Evolutionary conservation across 108 stramenopile genomes (phyloP).

Genomic region (Schizochytrium sp.): DNA sequence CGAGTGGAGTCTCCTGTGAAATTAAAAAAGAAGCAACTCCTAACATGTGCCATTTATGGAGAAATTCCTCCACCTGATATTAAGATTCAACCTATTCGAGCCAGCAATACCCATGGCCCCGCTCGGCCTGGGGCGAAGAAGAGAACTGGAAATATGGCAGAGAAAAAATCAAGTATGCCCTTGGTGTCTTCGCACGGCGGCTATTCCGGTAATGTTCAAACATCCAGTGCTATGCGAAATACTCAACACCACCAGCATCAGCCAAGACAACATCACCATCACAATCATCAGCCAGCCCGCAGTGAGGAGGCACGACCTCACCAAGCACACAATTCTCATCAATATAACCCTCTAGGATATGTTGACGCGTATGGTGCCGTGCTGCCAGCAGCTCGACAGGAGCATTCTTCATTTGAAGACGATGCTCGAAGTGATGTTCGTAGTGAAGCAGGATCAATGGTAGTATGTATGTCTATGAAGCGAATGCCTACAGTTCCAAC

Average conservation of each 20-base stretch:
- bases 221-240: background rate
- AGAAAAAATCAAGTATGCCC: background rate
- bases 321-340: background rate
- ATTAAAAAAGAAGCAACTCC: slow-evolving; percentile 12
- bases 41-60: slow-evolving; percentile 9
- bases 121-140: background rate
- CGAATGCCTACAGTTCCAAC: background rate
- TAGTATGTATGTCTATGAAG: background rate
- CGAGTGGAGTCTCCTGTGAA: background rate
- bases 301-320: background rate
- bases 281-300: background rate
- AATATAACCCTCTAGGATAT: background rate
- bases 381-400: background rate
- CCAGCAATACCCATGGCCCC: background rate
- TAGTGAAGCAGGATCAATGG: background rate
- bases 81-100: background rate
- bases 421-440: background rate
- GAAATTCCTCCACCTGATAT: slow-evolving; percentile 4
- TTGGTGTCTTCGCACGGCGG: background rate
- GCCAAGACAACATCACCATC: background rate
- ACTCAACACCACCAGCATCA: background rate
- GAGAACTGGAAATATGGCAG: background rate
- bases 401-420: background rate
- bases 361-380: background rate
- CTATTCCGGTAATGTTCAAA: background rate